Percentiles rank a stretch among this genome's conserved stretches.
Evolutionary conservation across 2,329 filamentous ascomycete genomes (phyloP).

Genomic region (Colletotrichum australisinense): DNA sequence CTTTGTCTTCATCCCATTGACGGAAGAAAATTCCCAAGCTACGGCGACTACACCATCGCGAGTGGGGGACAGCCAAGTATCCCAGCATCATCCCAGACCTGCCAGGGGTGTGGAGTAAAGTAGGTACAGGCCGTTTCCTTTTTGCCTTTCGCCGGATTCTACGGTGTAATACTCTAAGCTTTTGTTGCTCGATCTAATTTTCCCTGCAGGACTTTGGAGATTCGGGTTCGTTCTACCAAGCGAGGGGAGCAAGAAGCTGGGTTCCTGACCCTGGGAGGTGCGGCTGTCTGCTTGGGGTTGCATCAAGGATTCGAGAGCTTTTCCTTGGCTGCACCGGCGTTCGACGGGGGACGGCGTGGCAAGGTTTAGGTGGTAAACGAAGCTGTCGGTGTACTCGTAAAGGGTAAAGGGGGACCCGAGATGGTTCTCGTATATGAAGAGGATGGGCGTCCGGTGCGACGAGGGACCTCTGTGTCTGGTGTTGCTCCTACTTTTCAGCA

Average conservation of each 20-base stretch:
- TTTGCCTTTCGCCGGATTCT: background rate
- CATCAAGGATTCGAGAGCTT: background rate
- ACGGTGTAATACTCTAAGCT: background rate
- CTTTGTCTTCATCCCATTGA: slow-evolving; percentile 24
- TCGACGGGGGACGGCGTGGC: background rate
- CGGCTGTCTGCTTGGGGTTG: background rate
- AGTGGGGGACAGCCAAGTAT: background rate
- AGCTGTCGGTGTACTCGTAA: background rate
- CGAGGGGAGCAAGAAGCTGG: background rate
- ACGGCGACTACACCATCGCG: background rate
- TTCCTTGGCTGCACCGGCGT: background rate
- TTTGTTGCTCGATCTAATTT: background rate
- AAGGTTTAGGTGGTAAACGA: background rate
- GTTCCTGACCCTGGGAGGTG: background rate
- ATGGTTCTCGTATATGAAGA: background rate
- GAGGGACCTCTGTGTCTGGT: background rate
- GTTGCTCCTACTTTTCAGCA: background rate
- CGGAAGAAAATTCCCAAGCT: slow-evolving; percentile 27
- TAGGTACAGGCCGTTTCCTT: background rate
- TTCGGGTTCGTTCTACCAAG: background rate
- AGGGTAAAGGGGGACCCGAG: slow-evolving; percentile 8
- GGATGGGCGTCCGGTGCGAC: background rate
- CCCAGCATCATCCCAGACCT: slow-evolving; percentile 21
- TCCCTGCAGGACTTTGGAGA: background rate
- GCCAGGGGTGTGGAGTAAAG: slow-evolving; percentile 8